Evolutionary conservation across 345 rosid species (phyloP).

Genomic region (Abelmoschus esculentus): DNA sequence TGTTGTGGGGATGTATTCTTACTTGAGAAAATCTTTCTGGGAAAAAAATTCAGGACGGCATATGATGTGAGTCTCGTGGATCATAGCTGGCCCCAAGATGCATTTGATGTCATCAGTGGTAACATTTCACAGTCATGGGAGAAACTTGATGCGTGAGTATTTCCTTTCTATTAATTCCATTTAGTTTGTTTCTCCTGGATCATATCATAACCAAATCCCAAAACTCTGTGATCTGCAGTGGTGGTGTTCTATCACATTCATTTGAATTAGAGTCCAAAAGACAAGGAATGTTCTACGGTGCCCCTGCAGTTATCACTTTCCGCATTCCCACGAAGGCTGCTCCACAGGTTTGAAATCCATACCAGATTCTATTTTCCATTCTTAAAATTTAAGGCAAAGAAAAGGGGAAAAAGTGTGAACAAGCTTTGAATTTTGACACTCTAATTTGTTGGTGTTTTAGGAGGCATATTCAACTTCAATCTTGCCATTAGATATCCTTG

Average conservation of each 20-base stretch:
- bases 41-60: not conserved
- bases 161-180: not conserved
- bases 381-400: not conserved
- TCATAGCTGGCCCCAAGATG: not conserved
- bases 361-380: not conserved
- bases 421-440: not conserved
- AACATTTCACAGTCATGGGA: not conserved
- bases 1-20: not conserved
- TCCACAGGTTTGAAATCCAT: slow-evolving; percentile 50
- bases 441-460: slow-evolving; percentile 24
- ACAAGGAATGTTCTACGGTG: slow-evolving; percentile 67
- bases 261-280: slow-evolving; percentile 81
- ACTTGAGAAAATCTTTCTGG: not conserved
- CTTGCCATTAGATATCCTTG: slow-evolving; percentile 75
- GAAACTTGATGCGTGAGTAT: slow-evolving; percentile 40
- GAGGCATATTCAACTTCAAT: slow-evolving; percentile 77
- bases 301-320: slow-evolving; percentile 88
- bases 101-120: not conserved
- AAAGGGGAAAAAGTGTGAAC: not conserved
- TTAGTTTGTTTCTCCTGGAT: not conserved
- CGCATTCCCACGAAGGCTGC: slow-evolving; percentile 77
- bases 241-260: slow-evolving; percentile 69
- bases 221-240: slow-evolving; percentile 38
- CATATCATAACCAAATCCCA: slow-evolving; percentile 17
- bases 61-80: not conserved